Percentiles rank a stretch among this genome's conserved stretches.
These are phyloP conservation scores for Tricharina praecox DNA, from an alignment of 495 filamentous ascomycete species.

Conservation along the genomic window DNA sequence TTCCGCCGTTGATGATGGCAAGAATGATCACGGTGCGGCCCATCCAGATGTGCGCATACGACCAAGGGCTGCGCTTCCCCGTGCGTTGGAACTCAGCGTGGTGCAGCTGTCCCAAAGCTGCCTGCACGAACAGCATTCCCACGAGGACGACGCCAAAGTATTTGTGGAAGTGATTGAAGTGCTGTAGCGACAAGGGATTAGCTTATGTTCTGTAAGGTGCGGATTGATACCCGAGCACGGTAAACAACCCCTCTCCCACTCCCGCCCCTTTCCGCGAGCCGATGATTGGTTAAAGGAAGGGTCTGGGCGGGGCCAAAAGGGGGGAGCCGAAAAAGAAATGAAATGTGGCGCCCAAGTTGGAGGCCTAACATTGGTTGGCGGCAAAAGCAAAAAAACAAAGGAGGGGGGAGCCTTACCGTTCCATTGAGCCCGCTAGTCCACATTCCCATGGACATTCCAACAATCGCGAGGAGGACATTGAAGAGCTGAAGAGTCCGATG, in stretches of 20 bases:
- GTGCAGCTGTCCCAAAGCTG: slow-evolving; percentile 45
- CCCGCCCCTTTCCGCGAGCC: too few species aligned
- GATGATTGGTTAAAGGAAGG: neutral
- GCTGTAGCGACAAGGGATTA: slow-evolving; percentile 26
- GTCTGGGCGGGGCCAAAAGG: neutral
- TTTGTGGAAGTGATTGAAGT: slow-evolving; percentile 16
- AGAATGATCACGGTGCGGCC: slow-evolving; percentile 44
- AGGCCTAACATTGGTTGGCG: neutral
- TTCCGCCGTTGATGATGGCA: slow-evolving; percentile 55
- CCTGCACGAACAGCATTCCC: slow-evolving; percentile 44
- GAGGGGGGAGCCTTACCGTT: slow-evolving; percentile 16
- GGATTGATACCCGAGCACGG: neutral
- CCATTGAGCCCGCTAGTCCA: slow-evolving; percentile 29
- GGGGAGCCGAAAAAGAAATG: neutral
- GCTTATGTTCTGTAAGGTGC: slow-evolving; percentile 1
- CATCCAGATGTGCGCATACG: slow-evolving; percentile 52
- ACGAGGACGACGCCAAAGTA: slow-evolving; percentile 44
- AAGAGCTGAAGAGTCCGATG: slow-evolving; percentile 45
- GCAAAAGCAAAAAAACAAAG: neutral
- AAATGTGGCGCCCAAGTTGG: neutral
- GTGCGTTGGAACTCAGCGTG: slow-evolving; percentile 39
- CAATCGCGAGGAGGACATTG: slow-evolving; percentile 38
- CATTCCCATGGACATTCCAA: slow-evolving; percentile 47
- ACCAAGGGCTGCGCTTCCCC: slow-evolving; percentile 35
- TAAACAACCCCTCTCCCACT: too few species aligned